These are phyloP conservation scores for Pharnaceum exiguum DNA, from an alignment of 148 eudicot species.

Conservation along the genomic window DNA sequence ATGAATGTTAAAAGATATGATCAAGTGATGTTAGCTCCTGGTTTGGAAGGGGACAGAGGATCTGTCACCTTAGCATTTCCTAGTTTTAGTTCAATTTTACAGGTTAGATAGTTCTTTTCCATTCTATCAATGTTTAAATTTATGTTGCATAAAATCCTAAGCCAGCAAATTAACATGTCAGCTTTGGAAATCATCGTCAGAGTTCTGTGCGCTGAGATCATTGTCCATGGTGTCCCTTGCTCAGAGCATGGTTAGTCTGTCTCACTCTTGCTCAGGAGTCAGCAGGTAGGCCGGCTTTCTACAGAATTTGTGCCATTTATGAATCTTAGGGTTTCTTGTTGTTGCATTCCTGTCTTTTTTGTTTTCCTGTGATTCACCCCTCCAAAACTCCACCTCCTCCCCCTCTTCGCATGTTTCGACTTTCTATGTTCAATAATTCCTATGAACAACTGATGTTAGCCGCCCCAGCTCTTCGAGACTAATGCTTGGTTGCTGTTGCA, in stretches of 20 bases:
- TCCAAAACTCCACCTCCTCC: too few species aligned
- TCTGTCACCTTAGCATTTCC: conserved; percentile 89
- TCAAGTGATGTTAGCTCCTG: conserved; percentile 61
- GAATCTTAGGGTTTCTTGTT: too few species aligned
- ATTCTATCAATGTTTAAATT: conserved; percentile 15
- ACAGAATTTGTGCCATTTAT: neutral
- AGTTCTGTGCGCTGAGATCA: conserved; percentile 91
- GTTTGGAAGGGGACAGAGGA: conserved; percentile 86
- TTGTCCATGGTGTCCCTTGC: conserved; percentile 86
- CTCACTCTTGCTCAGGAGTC: conserved; percentile 65
- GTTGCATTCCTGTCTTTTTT: neutral
- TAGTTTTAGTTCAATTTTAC: conserved; percentile 51
- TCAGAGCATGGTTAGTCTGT: conserved; percentile 75
- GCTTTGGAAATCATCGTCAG: conserved; percentile 97
- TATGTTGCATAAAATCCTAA: conserved; percentile 20
- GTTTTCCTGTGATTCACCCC: neutral
- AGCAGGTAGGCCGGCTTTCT: conserved; percentile 57
- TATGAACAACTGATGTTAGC: too few species aligned
- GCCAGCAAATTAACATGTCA: conserved; percentile 38
- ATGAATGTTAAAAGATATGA: conserved; percentile 69
- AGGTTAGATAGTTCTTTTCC: conserved; percentile 46
- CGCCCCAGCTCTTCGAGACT: too few species aligned
- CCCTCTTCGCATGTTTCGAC: too few species aligned
- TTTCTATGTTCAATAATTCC: too few species aligned
- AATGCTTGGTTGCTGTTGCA: too few species aligned